Conservation (phyloP, 2,329 filamentous ascomycete genomes). For the Bipolaris zeicola region DNA sequence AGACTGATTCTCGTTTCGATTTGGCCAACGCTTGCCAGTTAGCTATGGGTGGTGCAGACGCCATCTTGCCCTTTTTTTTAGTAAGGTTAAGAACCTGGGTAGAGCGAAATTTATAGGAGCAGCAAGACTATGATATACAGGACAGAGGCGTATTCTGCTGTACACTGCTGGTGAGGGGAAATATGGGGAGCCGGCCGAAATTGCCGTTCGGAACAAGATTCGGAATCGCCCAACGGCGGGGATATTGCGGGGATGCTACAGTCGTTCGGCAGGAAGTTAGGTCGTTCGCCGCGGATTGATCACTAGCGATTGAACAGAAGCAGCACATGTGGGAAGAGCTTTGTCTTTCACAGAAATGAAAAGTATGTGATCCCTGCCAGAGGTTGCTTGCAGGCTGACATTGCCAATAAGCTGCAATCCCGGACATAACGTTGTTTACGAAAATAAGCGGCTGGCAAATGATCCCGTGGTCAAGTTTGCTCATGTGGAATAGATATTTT, state of each 20-base stretch:
- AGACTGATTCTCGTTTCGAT: slow-evolving; percentile 35
- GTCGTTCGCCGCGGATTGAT: background rate
- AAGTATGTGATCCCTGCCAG: background rate
- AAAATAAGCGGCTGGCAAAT: background rate
- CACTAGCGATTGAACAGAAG: background rate
- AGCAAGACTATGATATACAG: background rate
- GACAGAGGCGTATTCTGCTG: background rate
- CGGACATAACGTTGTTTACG: background rate
- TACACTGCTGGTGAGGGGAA: slow-evolving; percentile 2
- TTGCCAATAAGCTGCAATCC: background rate
- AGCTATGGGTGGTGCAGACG: slow-evolving; percentile 15
- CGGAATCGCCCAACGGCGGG: background rate
- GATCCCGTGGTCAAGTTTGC: background rate
- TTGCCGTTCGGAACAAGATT: slow-evolving; percentile 9
- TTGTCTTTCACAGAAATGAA: background rate
- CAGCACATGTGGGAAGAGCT: background rate
- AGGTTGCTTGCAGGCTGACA: background rate
- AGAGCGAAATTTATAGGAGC: background rate
- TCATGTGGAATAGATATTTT: background rate
- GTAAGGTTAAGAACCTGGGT: background rate
- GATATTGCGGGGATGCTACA: slow-evolving; percentile 6
- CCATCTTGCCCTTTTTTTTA: slow-evolving; percentile 9
- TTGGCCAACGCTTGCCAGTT: slow-evolving; percentile 41
- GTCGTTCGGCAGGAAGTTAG: background rate
- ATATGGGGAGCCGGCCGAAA: slow-evolving; percentile 15